Conservation (phyloP, 345 rosid genomes). For the Arabidopsis thaliana region DNA sequence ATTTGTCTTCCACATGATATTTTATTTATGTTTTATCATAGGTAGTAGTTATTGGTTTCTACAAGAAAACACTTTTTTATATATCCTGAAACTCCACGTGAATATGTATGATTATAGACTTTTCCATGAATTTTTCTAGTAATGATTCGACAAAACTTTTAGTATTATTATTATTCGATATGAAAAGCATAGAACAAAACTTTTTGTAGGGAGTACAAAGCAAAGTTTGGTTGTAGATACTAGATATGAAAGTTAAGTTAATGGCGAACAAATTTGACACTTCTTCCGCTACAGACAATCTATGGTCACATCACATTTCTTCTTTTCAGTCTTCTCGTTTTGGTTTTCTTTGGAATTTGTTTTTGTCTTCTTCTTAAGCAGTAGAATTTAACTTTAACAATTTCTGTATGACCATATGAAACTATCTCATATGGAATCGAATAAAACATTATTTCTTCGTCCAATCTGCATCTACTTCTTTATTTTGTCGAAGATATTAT, state of each 20-base stretch:
- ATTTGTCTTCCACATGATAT: neutral
- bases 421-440: slow-evolving; percentile 1
- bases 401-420: neutral
- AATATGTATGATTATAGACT: neutral
- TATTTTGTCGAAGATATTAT: slow-evolving; percentile 16
- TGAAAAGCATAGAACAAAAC: neutral
- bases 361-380: slow-evolving; percentile 1
- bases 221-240: slow-evolving; percentile 18
- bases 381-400: neutral
- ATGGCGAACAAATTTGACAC: slow-evolving; percentile 30
- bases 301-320: slow-evolving; percentile 9
- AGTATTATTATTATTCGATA: neutral
- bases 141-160: neutral
- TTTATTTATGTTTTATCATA: neutral
- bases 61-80: neutral
- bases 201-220: slow-evolving; percentile 16
- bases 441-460: slow-evolving; percentile 3
- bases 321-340: neutral
- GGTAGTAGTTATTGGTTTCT: neutral
- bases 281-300: slow-evolving; percentile 2
- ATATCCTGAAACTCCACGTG: neutral
- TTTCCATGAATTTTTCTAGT: neutral
- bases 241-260: slow-evolving; percentile 2
- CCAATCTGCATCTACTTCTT: slow-evolving; percentile 12
- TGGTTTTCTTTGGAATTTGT: neutral